A percentile compares a stretch with the other conserved stretches of the same genome.
Evolutionary conservation across 2,329 filamentous ascomycete species (phyloP).

Genomic region (Coniochaeta sp.): DNA sequence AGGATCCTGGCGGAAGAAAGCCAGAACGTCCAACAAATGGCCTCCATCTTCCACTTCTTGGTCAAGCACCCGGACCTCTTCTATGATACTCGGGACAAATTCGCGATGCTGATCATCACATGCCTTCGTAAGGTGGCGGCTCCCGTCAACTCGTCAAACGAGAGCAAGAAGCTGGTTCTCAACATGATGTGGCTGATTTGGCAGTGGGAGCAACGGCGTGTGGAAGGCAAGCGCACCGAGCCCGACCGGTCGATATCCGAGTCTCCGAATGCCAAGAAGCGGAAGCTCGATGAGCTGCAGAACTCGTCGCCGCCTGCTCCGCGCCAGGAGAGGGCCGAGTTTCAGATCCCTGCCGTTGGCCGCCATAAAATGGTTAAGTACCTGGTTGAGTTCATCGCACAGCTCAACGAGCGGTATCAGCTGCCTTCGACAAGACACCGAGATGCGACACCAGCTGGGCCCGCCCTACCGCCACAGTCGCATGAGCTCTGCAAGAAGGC

Average conservation of each 20-base stretch:
- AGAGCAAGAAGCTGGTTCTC: slow-evolving; percentile 84
- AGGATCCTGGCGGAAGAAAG: slow-evolving; percentile 91
- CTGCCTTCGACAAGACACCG: slow-evolving; percentile 64
- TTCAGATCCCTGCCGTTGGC: slow-evolving; percentile 58
- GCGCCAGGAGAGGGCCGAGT: slow-evolving; percentile 54
- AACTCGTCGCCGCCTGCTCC: slow-evolving; percentile 47
- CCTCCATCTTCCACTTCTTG: slow-evolving; percentile 94
- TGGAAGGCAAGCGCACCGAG: slow-evolving; percentile 48
- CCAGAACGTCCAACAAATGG: slow-evolving; percentile 91
- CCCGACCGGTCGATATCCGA: slow-evolving; percentile 43
- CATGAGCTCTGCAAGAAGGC: slow-evolving; percentile 83
- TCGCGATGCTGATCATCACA: slow-evolving; percentile 80
- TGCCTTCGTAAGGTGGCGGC: slow-evolving; percentile 83
- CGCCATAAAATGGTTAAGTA: slow-evolving; percentile 87
- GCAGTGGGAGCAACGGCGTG: slow-evolving; percentile 83
- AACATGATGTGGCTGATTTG: slow-evolving; percentile 88
- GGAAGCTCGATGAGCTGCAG: slow-evolving; percentile 59
- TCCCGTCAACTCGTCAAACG: slow-evolving; percentile 76
- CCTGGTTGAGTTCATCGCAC: slow-evolving; percentile 89
- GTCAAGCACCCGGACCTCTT: slow-evolving; percentile 89
- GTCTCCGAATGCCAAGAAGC: slow-evolving; percentile 69
- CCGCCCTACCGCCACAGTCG: slow-evolving; percentile 44
- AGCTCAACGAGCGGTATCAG: slow-evolving; percentile 77
- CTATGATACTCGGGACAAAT: slow-evolving; percentile 89
- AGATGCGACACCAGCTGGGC: slow-evolving; percentile 39